Percentiles rank a stretch among this genome's conserved stretches.
phyloP scores from a whole-genome alignment of 2,329 filamentous ascomycete species.

The Niveomyces coronatus region DNA sequence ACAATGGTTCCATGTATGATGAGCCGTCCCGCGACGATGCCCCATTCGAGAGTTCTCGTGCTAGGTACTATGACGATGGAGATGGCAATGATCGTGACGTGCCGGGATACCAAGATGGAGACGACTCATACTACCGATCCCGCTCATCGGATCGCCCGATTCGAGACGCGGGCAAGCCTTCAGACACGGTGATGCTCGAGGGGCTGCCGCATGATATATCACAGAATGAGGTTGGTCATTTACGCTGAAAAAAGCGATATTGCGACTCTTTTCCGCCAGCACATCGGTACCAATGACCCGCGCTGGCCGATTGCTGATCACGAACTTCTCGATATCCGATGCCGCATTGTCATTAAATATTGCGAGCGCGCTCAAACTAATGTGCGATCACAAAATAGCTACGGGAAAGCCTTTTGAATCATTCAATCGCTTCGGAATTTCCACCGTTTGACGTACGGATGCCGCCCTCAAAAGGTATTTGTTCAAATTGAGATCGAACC shows the following conservation, averaged over 20 bases:
- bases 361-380: no score
- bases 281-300: no score
- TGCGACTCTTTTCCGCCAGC: background rate
- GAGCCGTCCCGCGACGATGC: conserved; percentile 23
- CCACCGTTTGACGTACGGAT: conserved; percentile 29
- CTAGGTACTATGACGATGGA: conserved; percentile 14
- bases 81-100: conserved; percentile 9
- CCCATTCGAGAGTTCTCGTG: no score
- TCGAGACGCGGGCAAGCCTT: conserved; percentile 31
- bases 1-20: conserved; percentile 26
- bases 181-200: conserved; percentile 44
- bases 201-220: conserved; percentile 39
- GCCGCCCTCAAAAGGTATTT: conserved; percentile 24
- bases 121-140: conserved; percentile 9
- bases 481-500: background rate
- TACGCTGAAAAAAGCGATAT: conserved; percentile 1
- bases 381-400: conserved; percentile 19
- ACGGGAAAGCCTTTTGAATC: conserved; percentile 24
- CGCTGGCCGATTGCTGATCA: no score
- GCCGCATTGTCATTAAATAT: no score
- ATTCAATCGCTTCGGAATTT: conserved; percentile 25
- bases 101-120: conserved; percentile 10
- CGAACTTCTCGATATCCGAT: no score
- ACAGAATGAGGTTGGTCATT: conserved; percentile 39
- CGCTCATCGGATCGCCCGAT: conserved; percentile 13